Evolutionary conservation across 1,284 basidiomycete species (phyloP).

Genomic region (Rhodotorula glutinis): DNA sequence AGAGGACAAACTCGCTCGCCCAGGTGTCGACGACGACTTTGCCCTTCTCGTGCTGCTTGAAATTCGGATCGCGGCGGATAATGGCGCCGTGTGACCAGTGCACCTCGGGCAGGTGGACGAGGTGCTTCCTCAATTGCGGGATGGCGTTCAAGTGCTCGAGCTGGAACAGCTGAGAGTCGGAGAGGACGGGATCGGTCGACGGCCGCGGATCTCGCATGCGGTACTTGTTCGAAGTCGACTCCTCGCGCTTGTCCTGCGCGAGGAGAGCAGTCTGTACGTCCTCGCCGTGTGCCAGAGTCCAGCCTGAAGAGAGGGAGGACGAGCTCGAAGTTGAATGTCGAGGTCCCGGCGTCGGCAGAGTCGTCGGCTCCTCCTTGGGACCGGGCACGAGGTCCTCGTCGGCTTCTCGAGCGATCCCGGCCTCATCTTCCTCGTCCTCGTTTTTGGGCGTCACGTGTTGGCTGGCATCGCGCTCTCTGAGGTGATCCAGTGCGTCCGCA

Average conservation of each 20-base stretch:
- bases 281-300: neutral
- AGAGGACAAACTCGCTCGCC: constrained; percentile 32
- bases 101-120: constrained; percentile 35
- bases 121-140: constrained; percentile 33
- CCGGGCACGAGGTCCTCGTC: neutral
- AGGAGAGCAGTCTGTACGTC: neutral
- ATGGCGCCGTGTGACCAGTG: constrained; percentile 38
- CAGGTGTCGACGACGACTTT: constrained; percentile 34
- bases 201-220: neutral
- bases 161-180: constrained; percentile 30
- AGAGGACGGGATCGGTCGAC: constrained; percentile 35
- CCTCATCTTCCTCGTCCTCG: neutral
- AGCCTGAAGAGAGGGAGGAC: neutral
- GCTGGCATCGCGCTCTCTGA: too few relatives aligned
- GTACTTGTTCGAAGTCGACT: neutral
- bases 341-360: too few relatives aligned
- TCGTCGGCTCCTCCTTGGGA: neutral
- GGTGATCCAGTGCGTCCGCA: constrained; percentile 7
- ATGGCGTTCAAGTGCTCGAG: constrained; percentile 31
- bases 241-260: neutral
- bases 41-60: constrained; percentile 28
- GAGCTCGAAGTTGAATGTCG: neutral
- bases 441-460: too few relatives aligned
- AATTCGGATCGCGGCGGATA: constrained; percentile 25
- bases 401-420: neutral